phyloP scores from a whole-genome alignment of 345 rosid genomes.

The Aquilaria malaccensis region DNA sequence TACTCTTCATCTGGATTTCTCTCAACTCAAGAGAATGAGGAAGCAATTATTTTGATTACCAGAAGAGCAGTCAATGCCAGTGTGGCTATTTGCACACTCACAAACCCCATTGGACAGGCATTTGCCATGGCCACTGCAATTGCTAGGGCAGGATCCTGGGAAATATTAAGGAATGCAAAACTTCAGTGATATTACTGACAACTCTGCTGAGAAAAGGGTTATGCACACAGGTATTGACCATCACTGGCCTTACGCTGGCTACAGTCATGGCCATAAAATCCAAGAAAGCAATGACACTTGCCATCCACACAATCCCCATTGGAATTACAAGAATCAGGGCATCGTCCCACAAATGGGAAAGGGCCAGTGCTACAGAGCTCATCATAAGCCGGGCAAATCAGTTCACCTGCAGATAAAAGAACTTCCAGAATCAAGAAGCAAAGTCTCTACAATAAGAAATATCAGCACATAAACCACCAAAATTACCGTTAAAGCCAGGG shows the following conservation, averaged over 20 bases:
- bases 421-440: constrained; percentile 10
- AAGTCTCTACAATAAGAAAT: not conserved
- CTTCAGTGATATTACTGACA: not conserved
- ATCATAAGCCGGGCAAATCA: constrained; percentile 81
- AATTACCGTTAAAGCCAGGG: constrained; percentile 81
- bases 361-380: constrained; percentile 67
- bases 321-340: constrained; percentile 71
- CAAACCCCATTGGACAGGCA: constrained; percentile 76
- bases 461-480: constrained; percentile 7
- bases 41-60: constrained; percentile 29
- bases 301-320: constrained; percentile 96
- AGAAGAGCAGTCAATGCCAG: constrained; percentile 94
- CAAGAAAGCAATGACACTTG: constrained; percentile 78
- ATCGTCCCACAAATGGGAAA: constrained; percentile 57
- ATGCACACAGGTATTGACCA: not conserved
- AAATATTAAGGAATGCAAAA: not conserved
- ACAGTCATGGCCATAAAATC: constrained; percentile 89
- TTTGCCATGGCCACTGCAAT: constrained; percentile 74
- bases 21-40: no score
- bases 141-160: constrained; percentile 82
- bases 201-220: no score
- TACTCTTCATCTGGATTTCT: no score
- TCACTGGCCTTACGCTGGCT: constrained; percentile 52
- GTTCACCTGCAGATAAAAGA: constrained; percentile 59
- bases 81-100: constrained; percentile 62